Conservation (phyloP, 441 rosid species). For the Sinapis alba region DNA sequence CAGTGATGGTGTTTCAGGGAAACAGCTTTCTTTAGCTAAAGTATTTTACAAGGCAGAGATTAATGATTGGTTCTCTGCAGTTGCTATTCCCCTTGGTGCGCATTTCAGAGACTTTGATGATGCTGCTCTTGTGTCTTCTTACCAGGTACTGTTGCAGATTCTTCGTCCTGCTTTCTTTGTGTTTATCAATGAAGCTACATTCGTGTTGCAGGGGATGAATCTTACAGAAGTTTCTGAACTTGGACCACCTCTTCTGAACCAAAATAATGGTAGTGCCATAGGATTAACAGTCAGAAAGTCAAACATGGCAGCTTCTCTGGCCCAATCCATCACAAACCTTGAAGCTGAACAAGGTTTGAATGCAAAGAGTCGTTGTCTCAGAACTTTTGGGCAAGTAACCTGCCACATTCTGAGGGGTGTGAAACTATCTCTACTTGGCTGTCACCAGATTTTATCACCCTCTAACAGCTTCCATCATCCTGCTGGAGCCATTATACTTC, state of each 20-base stretch:
- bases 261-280: slow-evolving; percentile 60
- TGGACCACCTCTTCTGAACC: slow-evolving; percentile 74
- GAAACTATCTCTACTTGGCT: slow-evolving; percentile 65
- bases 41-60: slow-evolving; percentile 63
- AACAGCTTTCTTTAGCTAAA: slow-evolving; percentile 65
- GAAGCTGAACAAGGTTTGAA: slow-evolving; percentile 39
- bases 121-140: slow-evolving; percentile 39
- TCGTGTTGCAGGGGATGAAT: slow-evolving; percentile 58
- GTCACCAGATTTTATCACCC: slow-evolving; percentile 49
- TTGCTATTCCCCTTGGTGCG: slow-evolving; percentile 80
- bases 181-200: slow-evolving; percentile 5
- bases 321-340: slow-evolving; percentile 58
- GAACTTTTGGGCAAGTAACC: slow-evolving; percentile 73
- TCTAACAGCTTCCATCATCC: slow-evolving; percentile 30
- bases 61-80: slow-evolving; percentile 68
- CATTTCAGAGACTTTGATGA: slow-evolving; percentile 65
- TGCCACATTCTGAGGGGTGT: slow-evolving; percentile 60
- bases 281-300: slow-evolving; percentile 67
- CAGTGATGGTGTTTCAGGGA: slow-evolving; percentile 47
- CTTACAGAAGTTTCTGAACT: slow-evolving; percentile 55
- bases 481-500: slow-evolving; percentile 57
- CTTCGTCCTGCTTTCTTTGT: neutral
- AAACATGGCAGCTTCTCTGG: slow-evolving; percentile 62
- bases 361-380: slow-evolving; percentile 45
- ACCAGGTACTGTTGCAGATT: slow-evolving; percentile 49